A percentile compares a stretch with the other conserved stretches of the same genome.
phyloP scores from a whole-genome alignment of 148 eudicot genomes.

The Beta vulgaris region DNA sequence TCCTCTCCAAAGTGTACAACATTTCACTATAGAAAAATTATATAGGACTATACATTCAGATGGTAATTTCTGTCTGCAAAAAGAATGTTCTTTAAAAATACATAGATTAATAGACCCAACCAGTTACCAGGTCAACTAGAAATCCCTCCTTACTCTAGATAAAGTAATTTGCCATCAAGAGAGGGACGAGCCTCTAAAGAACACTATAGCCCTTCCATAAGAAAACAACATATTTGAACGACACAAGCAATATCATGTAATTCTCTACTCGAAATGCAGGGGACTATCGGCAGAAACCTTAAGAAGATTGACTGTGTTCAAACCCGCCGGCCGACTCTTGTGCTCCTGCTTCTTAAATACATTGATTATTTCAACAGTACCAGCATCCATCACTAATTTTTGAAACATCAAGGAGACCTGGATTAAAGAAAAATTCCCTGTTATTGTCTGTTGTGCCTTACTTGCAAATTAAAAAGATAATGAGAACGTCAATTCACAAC shows the following conservation, averaged over 20 bases:
- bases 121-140: not conserved
- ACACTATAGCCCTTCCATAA: too few relatives aligned
- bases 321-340: slow-evolving; percentile 90
- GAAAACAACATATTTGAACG: not conserved
- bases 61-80: not conserved
- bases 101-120: not conserved
- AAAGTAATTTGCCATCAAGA: not conserved
- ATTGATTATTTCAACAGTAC: slow-evolving; percentile 53
- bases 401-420: slow-evolving; percentile 78
- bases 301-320: slow-evolving; percentile 89
- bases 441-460: not conserved
- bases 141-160: not conserved
- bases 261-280: not conserved
- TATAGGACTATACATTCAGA: not conserved
- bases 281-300: slow-evolving; percentile 46
- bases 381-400: slow-evolving; percentile 69
- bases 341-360: slow-evolving; percentile 74
- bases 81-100: not conserved
- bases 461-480: slow-evolving; percentile 14
- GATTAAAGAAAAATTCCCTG: slow-evolving; percentile 4
- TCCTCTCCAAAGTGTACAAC: not conserved
- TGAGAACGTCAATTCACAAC: not conserved
- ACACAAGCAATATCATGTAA: not conserved
- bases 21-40: not conserved
- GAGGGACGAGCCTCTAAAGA: not conserved